These are phyloP conservation scores for Penicillium oxalicum DNA, from an alignment of 2,329 filamentous ascomycete species.

Conservation along the genomic window DNA sequence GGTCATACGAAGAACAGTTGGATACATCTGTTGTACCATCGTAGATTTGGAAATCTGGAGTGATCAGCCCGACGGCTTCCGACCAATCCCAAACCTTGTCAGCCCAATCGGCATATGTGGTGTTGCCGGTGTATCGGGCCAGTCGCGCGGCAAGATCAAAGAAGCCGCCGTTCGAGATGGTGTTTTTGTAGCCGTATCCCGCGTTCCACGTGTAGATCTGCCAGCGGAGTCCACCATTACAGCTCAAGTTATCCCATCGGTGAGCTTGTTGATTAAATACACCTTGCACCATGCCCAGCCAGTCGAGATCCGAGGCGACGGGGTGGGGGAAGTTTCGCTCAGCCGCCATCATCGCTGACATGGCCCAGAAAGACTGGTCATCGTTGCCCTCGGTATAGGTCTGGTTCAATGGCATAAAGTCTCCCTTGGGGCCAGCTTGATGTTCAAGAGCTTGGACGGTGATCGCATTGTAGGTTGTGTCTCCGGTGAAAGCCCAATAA, in stretches of 20 bases:
- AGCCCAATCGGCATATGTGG: conserved; percentile 55
- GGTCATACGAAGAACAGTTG: conserved; percentile 48
- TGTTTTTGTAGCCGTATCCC: conserved; percentile 32
- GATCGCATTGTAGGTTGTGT: conserved; percentile 35
- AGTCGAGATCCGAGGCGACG: conserved; percentile 57
- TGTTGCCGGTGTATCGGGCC: conserved; percentile 27
- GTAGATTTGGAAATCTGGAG: conserved; percentile 46
- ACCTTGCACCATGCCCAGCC: conserved; percentile 71
- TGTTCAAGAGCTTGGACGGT: conserved; percentile 32
- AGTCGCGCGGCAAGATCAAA: conserved; percentile 29
- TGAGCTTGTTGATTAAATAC: conserved; percentile 72
- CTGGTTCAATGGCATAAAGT: conserved; percentile 40
- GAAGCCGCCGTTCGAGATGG: conserved; percentile 30
- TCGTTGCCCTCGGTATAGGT: conserved; percentile 48
- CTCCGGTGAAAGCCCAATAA: conserved; percentile 40
- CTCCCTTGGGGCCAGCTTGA: conserved; percentile 33
- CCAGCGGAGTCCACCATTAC: conserved; percentile 60
- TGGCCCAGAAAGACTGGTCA: conserved; percentile 55
- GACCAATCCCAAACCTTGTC: conserved; percentile 58
- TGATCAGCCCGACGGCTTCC: conserved; percentile 46
- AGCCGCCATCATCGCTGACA: conserved; percentile 52
- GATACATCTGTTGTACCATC: conserved; percentile 49
- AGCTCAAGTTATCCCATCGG: conserved; percentile 63
- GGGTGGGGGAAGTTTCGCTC: conserved; percentile 40
- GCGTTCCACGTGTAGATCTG: conserved; percentile 32